Evolutionary conservation across 1,284 basidiomycete species (phyloP).

Genomic region (Tremellales sp.): DNA sequence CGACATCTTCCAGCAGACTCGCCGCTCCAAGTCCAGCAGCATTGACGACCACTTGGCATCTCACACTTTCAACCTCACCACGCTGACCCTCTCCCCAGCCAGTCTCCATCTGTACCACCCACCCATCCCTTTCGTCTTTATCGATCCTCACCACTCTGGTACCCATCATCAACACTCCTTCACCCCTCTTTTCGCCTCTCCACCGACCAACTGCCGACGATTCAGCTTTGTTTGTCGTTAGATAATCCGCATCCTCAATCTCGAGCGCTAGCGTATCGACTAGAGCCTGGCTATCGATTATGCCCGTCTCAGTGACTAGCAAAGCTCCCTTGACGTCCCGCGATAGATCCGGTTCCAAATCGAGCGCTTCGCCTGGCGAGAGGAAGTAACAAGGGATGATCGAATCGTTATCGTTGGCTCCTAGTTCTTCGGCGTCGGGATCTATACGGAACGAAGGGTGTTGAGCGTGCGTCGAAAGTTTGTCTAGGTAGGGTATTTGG

Average conservation of each 20-base stretch:
- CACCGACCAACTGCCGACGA: constrained; percentile 43
- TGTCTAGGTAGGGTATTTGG: constrained; percentile 66
- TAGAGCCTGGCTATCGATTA: constrained; percentile 78
- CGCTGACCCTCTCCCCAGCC: constrained; percentile 53
- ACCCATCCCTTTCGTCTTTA: constrained; percentile 50
- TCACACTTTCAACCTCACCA: constrained; percentile 61
- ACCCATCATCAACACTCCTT: constrained; percentile 71
- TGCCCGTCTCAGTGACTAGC: constrained; percentile 82
- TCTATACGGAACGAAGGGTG: constrained; percentile 30
- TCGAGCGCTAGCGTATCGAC: constrained; percentile 77
- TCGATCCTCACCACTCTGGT: constrained; percentile 88
- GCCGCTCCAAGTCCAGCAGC: constrained; percentile 76
- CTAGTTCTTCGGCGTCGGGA: background rate
- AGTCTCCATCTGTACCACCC: constrained; percentile 63
- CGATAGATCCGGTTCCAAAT: constrained; percentile 78
- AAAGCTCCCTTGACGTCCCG: constrained; percentile 66
- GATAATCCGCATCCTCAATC: constrained; percentile 51
- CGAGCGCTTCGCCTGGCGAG: constrained; percentile 64
- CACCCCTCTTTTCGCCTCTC: constrained; percentile 23
- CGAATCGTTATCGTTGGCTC: constrained; percentile 20
- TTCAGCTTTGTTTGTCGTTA: background rate
- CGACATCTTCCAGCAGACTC: constrained; percentile 66
- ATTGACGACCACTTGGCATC: constrained; percentile 82
- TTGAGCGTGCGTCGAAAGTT: constrained; percentile 62
- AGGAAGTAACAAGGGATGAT: constrained; percentile 67